Conservation (phyloP, 1,284 basidiomycete genomes). For the Trametes sp. region DNA sequence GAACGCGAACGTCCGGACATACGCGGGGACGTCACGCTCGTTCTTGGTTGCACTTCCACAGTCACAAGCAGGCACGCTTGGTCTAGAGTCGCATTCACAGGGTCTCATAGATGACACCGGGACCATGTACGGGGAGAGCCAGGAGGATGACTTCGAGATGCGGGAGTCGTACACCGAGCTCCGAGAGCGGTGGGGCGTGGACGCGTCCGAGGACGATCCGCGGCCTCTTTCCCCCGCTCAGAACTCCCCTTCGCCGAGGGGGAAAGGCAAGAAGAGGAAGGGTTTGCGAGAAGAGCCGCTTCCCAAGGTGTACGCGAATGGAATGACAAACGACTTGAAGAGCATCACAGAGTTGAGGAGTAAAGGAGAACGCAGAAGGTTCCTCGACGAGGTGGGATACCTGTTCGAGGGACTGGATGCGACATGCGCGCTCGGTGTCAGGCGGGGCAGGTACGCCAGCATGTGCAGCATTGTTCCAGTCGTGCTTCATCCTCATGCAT, state of each 20-base stretch:
- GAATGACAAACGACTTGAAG: conserved; percentile 77
- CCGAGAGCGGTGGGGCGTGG: conserved; percentile 75
- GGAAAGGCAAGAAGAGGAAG: conserved; percentile 45
- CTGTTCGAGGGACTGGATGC: conserved; percentile 77
- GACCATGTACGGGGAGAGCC: conserved; percentile 34
- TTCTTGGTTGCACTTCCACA: conserved; percentile 69
- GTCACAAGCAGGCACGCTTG: conserved; percentile 36
- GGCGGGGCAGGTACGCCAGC: conserved; percentile 64
- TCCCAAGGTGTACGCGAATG: conserved; percentile 44
- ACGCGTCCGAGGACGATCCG: conserved; percentile 75
- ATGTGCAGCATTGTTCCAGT: no score
- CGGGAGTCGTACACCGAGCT: conserved; percentile 76
- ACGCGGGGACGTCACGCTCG: conserved; percentile 77
- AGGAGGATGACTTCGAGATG: conserved; percentile 61
- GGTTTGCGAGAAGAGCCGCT: conserved; percentile 35
- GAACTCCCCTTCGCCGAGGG: conserved; percentile 36
- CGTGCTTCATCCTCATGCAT: neutral
- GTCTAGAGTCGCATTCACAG: conserved; percentile 27
- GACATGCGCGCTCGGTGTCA: conserved; percentile 58
- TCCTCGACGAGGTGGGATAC: conserved; percentile 83
- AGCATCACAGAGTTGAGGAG: conserved; percentile 81
- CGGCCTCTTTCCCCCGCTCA: conserved; percentile 47
- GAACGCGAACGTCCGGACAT: conserved; percentile 62
- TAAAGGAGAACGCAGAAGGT: conserved; percentile 80
- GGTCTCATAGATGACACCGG: conserved; percentile 35